Percentiles rank a stretch among this genome's conserved stretches.
Evolutionary conservation across 768 basidiomycete genomes (phyloP).

Genomic region (Phanerochaete carnosa): DNA sequence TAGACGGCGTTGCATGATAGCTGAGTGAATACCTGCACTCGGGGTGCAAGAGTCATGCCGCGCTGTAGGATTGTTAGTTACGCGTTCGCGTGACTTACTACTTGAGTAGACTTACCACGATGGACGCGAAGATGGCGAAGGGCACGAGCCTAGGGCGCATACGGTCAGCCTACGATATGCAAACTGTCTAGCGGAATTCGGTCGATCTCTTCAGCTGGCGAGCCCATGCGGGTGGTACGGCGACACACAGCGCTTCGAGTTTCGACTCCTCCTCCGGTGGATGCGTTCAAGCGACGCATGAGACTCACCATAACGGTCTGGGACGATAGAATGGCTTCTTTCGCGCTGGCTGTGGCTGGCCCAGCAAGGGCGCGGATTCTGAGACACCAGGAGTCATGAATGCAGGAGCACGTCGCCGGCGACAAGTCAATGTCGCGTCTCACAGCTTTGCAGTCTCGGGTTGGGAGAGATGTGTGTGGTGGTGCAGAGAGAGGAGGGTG

Average conservation of each 20-base stretch:
- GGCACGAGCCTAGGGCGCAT: constrained; percentile 58
- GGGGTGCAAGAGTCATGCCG: constrained; percentile 74
- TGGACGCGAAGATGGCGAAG: constrained; percentile 59
- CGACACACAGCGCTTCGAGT: background rate
- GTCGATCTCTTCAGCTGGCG: no score
- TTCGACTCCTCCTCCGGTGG: background rate
- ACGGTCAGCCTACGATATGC: no score
- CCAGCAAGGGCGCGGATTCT: constrained; percentile 33
- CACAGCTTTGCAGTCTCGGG: background rate
- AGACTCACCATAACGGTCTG: constrained; percentile 42
- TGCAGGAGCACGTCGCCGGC: background rate
- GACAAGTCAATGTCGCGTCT: background rate
- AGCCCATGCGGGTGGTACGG: background rate
- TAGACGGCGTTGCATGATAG: constrained; percentile 66
- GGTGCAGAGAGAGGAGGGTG: background rate
- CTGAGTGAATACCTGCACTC: constrained; percentile 77
- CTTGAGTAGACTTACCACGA: constrained; percentile 48
- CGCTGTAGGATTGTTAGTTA: constrained; percentile 42
- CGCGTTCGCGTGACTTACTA: background rate
- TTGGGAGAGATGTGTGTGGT: background rate
- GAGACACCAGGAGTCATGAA: constrained; percentile 1
- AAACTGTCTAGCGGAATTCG: no score
- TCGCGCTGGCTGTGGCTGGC: constrained; percentile 6
- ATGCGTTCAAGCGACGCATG: background rate
- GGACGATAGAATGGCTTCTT: constrained; percentile 49